Conservation (phyloP, 2,329 filamentous ascomycete species). For the Colletotrichum eremochloae region DNA sequence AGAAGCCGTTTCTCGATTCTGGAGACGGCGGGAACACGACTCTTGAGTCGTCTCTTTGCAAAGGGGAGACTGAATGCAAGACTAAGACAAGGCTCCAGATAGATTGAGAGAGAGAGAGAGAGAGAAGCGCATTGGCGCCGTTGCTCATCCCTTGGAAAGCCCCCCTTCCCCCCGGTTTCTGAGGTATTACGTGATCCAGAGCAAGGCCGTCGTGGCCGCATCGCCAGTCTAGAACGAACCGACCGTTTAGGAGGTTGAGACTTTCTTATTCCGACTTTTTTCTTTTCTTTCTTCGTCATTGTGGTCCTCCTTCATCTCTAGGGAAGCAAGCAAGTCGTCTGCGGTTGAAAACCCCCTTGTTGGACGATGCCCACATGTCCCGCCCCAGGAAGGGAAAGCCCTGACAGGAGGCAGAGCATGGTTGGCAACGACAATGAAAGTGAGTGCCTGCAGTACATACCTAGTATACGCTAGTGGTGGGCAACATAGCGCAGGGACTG, state of each 20-base stretch:
- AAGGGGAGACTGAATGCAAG: not conserved
- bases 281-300: not conserved
- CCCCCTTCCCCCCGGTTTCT: not conserved
- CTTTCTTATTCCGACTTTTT: not conserved
- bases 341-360: not conserved
- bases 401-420: slow-evolving; percentile 26
- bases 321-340: not conserved
- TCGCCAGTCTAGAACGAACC: not conserved
- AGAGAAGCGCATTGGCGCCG: not conserved
- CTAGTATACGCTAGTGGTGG: not conserved
- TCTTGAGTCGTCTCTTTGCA: not conserved
- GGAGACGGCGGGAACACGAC: not conserved
- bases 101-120: not conserved
- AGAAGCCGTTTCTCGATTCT: slow-evolving; percentile 7
- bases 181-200: not conserved
- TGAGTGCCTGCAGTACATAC: not conserved
- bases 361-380: slow-evolving; percentile 16
- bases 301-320: not conserved
- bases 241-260: not conserved
- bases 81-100: not conserved
- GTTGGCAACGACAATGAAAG: not conserved
- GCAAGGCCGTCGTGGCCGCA: not conserved
- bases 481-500: slow-evolving; percentile 24
- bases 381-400: not conserved
- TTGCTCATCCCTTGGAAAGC: not conserved